Percentiles rank a stretch among this genome's conserved stretches.
These are phyloP conservation scores for Diplodia intermedia DNA, from an alignment of 2,329 filamentous ascomycete species.

Conservation along the genomic window DNA sequence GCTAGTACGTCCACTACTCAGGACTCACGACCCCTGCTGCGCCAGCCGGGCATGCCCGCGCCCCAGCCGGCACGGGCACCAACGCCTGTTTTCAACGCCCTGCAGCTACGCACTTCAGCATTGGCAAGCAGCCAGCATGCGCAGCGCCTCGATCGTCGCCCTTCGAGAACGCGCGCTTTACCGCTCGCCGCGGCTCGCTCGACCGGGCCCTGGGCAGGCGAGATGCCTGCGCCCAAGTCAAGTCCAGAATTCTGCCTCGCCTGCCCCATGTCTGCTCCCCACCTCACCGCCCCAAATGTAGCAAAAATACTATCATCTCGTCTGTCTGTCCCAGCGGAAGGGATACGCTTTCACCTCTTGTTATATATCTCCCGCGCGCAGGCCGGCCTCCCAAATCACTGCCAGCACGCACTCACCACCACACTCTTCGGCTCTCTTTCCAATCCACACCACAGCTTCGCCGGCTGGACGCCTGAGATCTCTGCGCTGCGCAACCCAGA, in stretches of 20 bases:
- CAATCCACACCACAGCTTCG: background rate
- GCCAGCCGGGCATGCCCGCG: constrained; percentile 19
- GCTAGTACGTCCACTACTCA: constrained; percentile 7
- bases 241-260: constrained; percentile 37
- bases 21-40: constrained; percentile 1
- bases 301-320: constrained; percentile 35
- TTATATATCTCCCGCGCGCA: constrained; percentile 33
- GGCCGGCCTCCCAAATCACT: constrained; percentile 38
- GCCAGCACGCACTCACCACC: constrained; percentile 12
- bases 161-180: constrained; percentile 40
- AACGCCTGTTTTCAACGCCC: constrained; percentile 25
- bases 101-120: constrained; percentile 28
- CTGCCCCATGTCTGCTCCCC: constrained; percentile 34
- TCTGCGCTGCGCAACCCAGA: constrained; percentile 6
- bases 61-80: constrained; percentile 23
- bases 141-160: constrained; percentile 30
- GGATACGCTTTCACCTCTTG: constrained; percentile 23
- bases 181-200: constrained; percentile 45
- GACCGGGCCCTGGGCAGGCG: constrained; percentile 27
- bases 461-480: constrained; percentile 22
- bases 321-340: constrained; percentile 27
- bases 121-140: constrained; percentile 28
- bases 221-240: constrained; percentile 27
- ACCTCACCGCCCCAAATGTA: constrained; percentile 45
- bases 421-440: constrained; percentile 9